These are phyloP conservation scores for Coelastrella sp. DNA, from an alignment of 139 green algal genomes.

Conservation along the genomic window DNA sequence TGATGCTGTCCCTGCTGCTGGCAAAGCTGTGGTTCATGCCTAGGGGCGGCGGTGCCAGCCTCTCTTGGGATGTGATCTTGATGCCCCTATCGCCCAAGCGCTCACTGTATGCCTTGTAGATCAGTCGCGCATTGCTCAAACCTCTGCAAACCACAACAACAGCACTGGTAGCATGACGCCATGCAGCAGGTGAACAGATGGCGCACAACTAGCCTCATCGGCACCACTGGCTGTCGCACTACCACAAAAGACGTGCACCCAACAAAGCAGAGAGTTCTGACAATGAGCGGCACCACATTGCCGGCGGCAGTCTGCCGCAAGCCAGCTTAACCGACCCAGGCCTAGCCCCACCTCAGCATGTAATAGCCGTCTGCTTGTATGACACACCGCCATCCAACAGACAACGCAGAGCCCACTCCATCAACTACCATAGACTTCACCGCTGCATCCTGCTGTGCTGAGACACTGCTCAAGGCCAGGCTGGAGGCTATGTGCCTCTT, in stretches of 20 bases:
- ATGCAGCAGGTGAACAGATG: too few species aligned
- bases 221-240: too few species aligned
- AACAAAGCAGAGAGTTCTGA: too few species aligned
- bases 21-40: slow-evolving; percentile 15
- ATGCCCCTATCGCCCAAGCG: background rate
- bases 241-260: too few species aligned
- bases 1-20: slow-evolving; percentile 27
- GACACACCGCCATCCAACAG: background rate
- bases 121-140: slow-evolving; percentile 20
- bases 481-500: background rate
- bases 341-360: background rate
- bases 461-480: background rate
- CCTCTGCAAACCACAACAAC: background rate
- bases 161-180: background rate
- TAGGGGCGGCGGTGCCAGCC: background rate
- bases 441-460: background rate
- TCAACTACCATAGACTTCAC: background rate
- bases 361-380: slow-evolving; percentile 18
- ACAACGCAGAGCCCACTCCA: background rate
- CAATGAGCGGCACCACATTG: too few species aligned
- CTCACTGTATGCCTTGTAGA: slow-evolving; percentile 13
- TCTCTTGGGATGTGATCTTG: background rate
- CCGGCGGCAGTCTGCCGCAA: background rate
- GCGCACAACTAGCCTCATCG: too few species aligned
- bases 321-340: too few species aligned